Base-by-base conservation (phyloP, 768 basidiomycete species). In the Chalciporus pseudorubinellus region DNA sequence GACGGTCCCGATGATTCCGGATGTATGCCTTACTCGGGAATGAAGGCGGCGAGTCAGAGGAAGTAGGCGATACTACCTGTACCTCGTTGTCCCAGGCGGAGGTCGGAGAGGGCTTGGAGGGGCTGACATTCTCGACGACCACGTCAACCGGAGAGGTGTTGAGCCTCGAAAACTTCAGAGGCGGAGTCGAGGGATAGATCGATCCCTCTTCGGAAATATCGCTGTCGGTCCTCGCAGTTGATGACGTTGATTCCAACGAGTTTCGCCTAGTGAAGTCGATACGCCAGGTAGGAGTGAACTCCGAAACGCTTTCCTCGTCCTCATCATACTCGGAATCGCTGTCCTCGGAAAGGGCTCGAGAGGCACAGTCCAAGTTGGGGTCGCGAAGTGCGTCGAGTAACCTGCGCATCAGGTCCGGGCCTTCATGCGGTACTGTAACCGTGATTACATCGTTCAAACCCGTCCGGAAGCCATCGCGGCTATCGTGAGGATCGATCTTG, bases 361-460 rank as follows among this genome's bases (percentile, higher is more conserved):
- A 49, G 7, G 4, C 31, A 9, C 21, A 44, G 14, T 65, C 49
- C 29, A 62, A 3, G 10, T 9, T 5, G 31, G 51, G 48, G 24
- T 65, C 51, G 2, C 58, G 50, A n/a, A 62, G 55, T 12, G 52
- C 51, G n/a, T 33, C 36, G 16, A 59, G 57, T 3, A 62, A 38
- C 21, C 19, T 50, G 4, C 44, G 48, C 57, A 65, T 65, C 3
- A 55, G 10, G 20, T 56, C 49, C 21, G 3, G 9, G 10, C 46
- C 46, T 5, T 41, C 49, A 9, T 46, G 24, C 34, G 42, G 13
- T 5, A 14, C 19, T 11, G 33, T 1, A 13, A 21, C 19, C 9
- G 9, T n/a, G 11, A 51, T 31, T 18, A 6, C 11, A 16, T 44
- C 20, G 13, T 2, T n/a, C 24, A 26, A n/a, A 26, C 1, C 3